Base-by-base conservation (phyloP, 2,329 filamentous ascomycete genomes). In the Colletotrichum shisoi region DNA sequence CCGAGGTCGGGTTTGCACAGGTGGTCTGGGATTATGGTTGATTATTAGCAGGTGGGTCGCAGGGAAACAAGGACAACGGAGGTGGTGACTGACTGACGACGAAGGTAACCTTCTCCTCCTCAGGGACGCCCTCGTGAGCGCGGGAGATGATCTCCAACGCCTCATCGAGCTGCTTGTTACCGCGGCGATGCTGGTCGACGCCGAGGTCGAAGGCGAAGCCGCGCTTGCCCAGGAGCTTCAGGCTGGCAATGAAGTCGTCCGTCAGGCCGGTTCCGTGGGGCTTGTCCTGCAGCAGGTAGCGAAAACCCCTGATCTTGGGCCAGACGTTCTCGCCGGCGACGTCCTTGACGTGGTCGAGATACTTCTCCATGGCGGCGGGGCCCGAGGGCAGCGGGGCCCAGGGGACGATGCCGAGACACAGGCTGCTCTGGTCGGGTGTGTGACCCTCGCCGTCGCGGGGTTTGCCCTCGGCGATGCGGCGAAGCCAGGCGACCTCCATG, bases 331-430 rank as follows among this genome's bases (percentile, higher is more conserved):
- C 81, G 1, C 90, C 91, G 0, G 89, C 89, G 61, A 80, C 81
- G 69, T 86, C 80, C 74, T 87, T 80, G 3, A 88, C 91, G 17
- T 82, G 74, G 0, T 77, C 77, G 6, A 96, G 80, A 76, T 96
- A 97, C 69, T 79, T 77, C 69, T 85, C 80, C 74, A 97, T 78
- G 0, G 82, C 83, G 6, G 77, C 80, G 0, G 84, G 75, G 0
- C 91, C 88, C 48, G 87, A 86, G 11, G 91, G 86, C 56, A 97
- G 75, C 0, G 94, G 94, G n/a, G 93, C 93, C 92, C 92, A 97
- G 1, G 92, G 88, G 4, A 97, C 84, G 70, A 93, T 86, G 0
- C 85, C 94, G 2, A 89, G 80, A 71, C 92, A 88, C 21, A 89
- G 79, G 27, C 79, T 75, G 15, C 81, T 81, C 60, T 89, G 84